A percentile compares a stretch with the other conserved stretches of the same genome.
These are phyloP conservation scores for Russula emetica DNA, from an alignment of 768 basidiomycete genomes.

Conservation along the genomic window DNA sequence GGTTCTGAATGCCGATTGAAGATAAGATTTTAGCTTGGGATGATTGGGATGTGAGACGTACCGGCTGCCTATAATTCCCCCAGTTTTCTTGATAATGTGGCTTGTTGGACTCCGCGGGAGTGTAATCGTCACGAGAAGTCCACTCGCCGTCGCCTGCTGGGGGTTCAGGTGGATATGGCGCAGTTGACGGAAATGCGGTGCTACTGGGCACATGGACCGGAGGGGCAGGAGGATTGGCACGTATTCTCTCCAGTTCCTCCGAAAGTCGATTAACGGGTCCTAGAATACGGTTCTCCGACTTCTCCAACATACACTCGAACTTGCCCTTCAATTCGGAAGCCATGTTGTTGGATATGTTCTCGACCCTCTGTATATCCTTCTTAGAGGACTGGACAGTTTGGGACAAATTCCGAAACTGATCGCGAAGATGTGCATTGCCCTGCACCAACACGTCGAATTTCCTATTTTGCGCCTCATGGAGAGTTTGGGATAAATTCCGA, in stretches of 20 bases:
- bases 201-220: neutral
- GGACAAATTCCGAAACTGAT: slow-evolving; percentile 1
- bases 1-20: neutral
- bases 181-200: neutral
- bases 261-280: slow-evolving; percentile 14
- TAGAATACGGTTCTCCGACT: slow-evolving; percentile 8
- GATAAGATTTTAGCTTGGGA: neutral
- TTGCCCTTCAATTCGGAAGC: slow-evolving; percentile 6
- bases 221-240: slow-evolving; percentile 7
- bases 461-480: slow-evolving; percentile 3
- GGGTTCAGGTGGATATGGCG: neutral
- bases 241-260: slow-evolving; percentile 13
- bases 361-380: slow-evolving; percentile 21
- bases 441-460: slow-evolving; percentile 1
- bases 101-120: neutral
- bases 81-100: slow-evolving; percentile 13
- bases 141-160: neutral
- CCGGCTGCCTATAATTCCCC: slow-evolving; percentile 5
- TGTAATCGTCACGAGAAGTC: slow-evolving; percentile 6
- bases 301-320: slow-evolving; percentile 14
- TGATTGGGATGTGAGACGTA: neutral
- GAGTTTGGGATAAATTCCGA: neutral
- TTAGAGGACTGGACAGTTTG: slow-evolving; percentile 8
- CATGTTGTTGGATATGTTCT: slow-evolving; percentile 1
- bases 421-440: slow-evolving; percentile 2